Conservation (phyloP, 495 filamentous ascomycete species). For the Letharia columbiana region DNA sequence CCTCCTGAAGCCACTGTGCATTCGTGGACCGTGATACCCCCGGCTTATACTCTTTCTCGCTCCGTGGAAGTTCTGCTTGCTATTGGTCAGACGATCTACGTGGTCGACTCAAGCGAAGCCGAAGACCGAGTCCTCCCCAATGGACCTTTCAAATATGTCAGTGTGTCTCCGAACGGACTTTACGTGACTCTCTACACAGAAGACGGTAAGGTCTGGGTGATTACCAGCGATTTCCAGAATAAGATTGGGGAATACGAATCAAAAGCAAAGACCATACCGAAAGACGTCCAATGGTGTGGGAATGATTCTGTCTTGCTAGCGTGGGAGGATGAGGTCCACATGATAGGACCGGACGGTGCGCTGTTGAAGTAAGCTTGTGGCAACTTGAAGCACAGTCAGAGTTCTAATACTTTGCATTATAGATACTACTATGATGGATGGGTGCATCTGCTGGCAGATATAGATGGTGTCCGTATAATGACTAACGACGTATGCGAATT, state of each 20-base stretch:
- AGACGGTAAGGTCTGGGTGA: constrained; percentile 83
- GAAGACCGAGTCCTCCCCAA: constrained; percentile 85
- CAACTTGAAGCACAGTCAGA: neutral
- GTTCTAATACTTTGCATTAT: constrained; percentile 12
- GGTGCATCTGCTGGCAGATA: constrained; percentile 80
- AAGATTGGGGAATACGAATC: constrained; percentile 89
- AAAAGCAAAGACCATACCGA: constrained; percentile 71
- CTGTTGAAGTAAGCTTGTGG: constrained; percentile 48
- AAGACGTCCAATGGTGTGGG: constrained; percentile 90
- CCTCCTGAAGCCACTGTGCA: constrained; percentile 72
- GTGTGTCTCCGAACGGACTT: constrained; percentile 81
- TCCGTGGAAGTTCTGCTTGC: constrained; percentile 90
- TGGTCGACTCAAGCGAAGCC: constrained; percentile 78
- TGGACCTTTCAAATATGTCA: constrained; percentile 84
- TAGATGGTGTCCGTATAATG: constrained; percentile 79
- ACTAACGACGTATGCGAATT: constrained; percentile 93
- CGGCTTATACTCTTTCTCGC: constrained; percentile 81
- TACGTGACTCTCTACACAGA: constrained; percentile 80
- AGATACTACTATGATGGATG: constrained; percentile 86
- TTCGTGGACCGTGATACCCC: constrained; percentile 84
- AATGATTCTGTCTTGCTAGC: constrained; percentile 89
- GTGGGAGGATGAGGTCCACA: constrained; percentile 97
- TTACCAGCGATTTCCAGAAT: constrained; percentile 87
- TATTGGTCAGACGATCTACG: constrained; percentile 73
- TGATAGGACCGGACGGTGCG: constrained; percentile 76